Evolutionary conservation across 495 filamentous ascomycete species (phyloP).

Genomic region (Neurospora pannonica): DNA sequence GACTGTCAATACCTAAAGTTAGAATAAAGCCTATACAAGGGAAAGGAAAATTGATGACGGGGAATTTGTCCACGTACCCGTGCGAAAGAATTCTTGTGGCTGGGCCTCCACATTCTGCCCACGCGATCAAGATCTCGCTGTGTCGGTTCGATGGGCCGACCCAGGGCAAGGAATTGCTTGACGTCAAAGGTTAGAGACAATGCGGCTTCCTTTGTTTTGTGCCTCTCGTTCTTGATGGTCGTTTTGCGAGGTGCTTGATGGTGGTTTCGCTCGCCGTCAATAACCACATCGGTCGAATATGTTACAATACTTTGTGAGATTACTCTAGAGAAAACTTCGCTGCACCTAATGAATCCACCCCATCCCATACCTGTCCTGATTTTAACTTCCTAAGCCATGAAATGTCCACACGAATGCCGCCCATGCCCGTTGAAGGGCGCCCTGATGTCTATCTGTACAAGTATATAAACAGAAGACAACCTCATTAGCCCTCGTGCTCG

Average conservation of each 20-base stretch:
- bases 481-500: neutral
- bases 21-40: no score
- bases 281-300: neutral
- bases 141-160: neutral
- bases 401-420: neutral
- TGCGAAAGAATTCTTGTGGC: neutral
- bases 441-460: neutral
- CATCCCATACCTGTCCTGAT: neutral
- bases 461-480: neutral
- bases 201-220: neutral
- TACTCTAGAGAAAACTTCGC: neutral
- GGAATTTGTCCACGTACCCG: no score
- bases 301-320: neutral
- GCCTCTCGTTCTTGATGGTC: neutral
- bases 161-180: neutral
- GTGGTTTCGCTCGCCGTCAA: neutral
- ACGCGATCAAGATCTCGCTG: neutral
- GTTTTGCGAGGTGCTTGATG: rapidly evolving
- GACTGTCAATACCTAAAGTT: no score
- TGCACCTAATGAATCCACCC: neutral
- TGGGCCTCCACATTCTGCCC: neutral
- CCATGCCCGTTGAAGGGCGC: neutral
- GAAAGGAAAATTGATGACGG: no score
- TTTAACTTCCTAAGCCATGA: neutral
- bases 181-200: neutral